A percentile compares a stretch with the other conserved stretches of the same genome.
Conservation (phyloP, 306 rosid genomes). For the Prunus kanzakura region DNA sequence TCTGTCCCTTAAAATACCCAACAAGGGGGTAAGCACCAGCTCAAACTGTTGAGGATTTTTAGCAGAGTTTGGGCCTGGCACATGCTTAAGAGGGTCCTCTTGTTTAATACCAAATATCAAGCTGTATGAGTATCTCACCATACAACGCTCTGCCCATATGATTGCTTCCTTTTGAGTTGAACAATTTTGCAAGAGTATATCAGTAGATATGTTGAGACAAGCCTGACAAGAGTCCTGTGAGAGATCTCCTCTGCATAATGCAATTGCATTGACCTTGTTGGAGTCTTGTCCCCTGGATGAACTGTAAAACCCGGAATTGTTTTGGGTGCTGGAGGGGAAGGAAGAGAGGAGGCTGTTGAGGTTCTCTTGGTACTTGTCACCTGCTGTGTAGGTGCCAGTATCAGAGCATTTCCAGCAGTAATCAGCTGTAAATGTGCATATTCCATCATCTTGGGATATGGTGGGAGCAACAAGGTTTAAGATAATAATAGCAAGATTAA, state of each 20-base stretch:
- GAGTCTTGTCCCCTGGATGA: slow-evolving; percentile 9
- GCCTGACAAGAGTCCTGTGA: not conserved
- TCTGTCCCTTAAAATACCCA: not conserved
- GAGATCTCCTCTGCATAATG: slow-evolving; percentile 24
- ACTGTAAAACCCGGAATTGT: not conserved
- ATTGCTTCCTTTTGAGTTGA: slow-evolving; percentile 19
- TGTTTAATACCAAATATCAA: not conserved
- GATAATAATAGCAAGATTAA: too few relatives aligned
- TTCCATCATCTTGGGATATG: too few relatives aligned
- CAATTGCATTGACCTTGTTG: slow-evolving; percentile 22
- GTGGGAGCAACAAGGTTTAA: too few relatives aligned
- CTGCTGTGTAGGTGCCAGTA: too few relatives aligned
- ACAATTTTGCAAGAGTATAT: not conserved
- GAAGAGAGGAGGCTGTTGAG: too few relatives aligned
- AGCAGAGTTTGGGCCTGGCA: not conserved
- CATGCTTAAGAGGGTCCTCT: not conserved
- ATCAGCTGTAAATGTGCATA: rapidly evolving
- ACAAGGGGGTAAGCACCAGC: not conserved
- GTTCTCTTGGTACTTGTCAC: too few relatives aligned
- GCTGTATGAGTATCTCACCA: slow-evolving; percentile 19
- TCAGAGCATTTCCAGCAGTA: too few relatives aligned
- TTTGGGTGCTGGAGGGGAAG: not conserved
- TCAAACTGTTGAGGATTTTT: not conserved
- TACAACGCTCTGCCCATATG: slow-evolving; percentile 8
- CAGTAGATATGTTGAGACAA: slow-evolving; percentile 10